Evolutionary conservation across 306 rosid species (phyloP).

Genomic region (Prunus mongolica): DNA sequence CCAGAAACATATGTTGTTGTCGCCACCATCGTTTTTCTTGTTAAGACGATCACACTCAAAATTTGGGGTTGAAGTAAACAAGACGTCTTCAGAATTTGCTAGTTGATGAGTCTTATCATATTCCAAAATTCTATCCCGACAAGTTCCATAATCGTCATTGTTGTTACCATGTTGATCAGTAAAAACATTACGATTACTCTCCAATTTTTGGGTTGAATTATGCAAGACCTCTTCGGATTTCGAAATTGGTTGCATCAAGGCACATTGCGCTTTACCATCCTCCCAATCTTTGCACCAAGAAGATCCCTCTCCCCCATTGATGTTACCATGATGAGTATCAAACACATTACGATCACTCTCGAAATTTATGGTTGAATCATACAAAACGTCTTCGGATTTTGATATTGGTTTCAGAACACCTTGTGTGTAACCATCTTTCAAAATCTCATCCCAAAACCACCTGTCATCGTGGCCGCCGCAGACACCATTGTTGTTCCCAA

Average conservation of each 20-base stretch:
- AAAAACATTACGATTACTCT: neutral
- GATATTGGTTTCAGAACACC: neutral
- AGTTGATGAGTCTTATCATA: neutral
- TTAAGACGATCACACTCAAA: neutral
- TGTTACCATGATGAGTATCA: neutral
- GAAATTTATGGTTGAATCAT: no score
- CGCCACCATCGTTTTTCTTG: neutral
- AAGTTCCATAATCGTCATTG: neutral
- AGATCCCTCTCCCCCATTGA: neutral
- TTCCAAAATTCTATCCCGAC: neutral
- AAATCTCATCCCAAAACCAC: neutral
- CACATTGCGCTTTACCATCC: neutral
- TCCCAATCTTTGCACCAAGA: neutral
- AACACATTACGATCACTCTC: no score
- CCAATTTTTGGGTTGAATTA: neutral
- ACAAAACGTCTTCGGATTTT: no score
- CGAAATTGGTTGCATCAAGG: neutral
- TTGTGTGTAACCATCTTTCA: no score
- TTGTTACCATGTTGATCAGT: neutral
- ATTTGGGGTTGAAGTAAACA: neutral
- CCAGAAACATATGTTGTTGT: neutral
- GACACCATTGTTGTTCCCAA: neutral
- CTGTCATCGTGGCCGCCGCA: fast-evolving
- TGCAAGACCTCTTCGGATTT: neutral
- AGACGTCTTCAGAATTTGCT: neutral